Percentiles rank a stretch among this genome's conserved stretches.
phyloP scores from a whole-genome alignment of 306 rosid species.

The Malus domestica region DNA sequence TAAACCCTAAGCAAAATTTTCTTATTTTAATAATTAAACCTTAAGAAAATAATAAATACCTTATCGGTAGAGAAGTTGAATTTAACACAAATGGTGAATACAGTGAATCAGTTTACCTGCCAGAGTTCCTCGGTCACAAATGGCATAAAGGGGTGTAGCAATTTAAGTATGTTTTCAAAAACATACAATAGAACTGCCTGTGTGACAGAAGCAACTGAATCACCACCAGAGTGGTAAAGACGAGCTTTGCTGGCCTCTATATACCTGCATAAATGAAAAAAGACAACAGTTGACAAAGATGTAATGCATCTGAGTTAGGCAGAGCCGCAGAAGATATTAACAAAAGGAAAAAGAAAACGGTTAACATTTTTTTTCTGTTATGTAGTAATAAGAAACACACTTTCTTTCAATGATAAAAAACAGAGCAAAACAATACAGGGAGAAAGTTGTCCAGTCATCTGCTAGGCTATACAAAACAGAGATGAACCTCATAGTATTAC shows the following conservation, averaged over 20 bases:
- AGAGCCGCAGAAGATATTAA: not conserved
- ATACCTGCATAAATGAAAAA: constrained; percentile 45
- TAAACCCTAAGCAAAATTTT: not conserved
- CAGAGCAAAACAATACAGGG: not conserved
- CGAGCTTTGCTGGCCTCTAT: constrained; percentile 92
- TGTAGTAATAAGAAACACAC: not conserved
- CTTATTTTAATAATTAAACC: not conserved
- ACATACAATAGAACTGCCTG: constrained; percentile 84
- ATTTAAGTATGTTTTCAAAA: constrained; percentile 71
- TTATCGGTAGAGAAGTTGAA: not conserved
- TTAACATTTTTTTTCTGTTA: not conserved
- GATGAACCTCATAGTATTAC: not conserved
- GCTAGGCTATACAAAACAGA: not conserved
- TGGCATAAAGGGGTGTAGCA: constrained; percentile 96
- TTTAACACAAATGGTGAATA: not conserved
- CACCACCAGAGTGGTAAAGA: constrained; percentile 51
- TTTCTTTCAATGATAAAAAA: not conserved
- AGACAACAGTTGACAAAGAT: not conserved
- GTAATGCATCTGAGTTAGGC: not conserved
- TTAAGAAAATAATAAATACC: not conserved
- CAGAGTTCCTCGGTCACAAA: constrained; percentile 95
- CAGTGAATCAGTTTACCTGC: constrained; percentile 52
- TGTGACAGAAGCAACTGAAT: constrained; percentile 49
- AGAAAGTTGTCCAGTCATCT: not conserved
- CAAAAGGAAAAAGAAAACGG: not conserved